These are phyloP conservation scores for Rhynchospora breviuscula DNA, from an alignment of 176 grass and related monocot genomes.

Conservation along the genomic window DNA sequence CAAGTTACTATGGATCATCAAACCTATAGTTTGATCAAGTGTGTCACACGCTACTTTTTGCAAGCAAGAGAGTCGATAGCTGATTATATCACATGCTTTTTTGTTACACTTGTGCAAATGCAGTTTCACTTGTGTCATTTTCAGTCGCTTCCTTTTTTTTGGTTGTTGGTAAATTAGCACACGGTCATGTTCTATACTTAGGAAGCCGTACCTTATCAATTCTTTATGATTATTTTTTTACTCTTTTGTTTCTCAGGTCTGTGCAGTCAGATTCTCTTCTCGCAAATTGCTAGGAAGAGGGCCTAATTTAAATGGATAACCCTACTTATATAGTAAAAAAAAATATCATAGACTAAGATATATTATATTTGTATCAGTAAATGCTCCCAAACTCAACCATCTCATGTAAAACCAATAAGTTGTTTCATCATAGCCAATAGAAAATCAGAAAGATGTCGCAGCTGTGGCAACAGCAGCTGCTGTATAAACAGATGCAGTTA, in stretches of 20 bases:
- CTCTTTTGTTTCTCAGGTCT: constrained; percentile 7
- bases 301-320: not conserved
- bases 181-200: not conserved
- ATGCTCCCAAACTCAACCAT: not conserved
- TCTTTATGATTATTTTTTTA: not conserved
- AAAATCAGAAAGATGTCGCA: constrained; percentile 29
- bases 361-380: not conserved
- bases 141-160: not conserved
- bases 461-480: constrained; percentile 82
- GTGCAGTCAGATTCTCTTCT: not conserved
- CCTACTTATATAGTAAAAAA: not conserved
- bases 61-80: not conserved
- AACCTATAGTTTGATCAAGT: not conserved
- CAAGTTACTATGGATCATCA: not conserved
- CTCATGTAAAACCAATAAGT: constrained; percentile 13
- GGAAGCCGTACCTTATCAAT: not conserved
- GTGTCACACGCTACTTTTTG: not conserved
- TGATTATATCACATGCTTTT: not conserved
- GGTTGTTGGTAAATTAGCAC: not conserved
- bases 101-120: not conserved
- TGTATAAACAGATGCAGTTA: constrained; percentile 77
- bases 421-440: not conserved
- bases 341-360: constrained; percentile 3
- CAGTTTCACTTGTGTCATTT: not conserved
- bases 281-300: not conserved